Conservation (phyloP, 768 basidiomycete genomes). For the Lentinula detonsa region DNA sequence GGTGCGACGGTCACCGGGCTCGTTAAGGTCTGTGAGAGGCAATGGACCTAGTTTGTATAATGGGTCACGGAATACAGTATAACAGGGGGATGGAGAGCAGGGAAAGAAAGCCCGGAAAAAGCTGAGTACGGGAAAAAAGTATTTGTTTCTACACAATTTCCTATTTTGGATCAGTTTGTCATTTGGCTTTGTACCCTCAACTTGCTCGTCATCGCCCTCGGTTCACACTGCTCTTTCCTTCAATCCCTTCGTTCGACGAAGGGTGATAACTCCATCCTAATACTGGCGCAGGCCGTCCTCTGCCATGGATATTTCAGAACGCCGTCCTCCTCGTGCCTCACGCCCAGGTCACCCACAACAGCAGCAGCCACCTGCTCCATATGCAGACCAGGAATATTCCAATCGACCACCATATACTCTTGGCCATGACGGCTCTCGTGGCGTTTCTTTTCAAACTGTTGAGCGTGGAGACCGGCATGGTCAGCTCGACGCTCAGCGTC, state of each 20-base stretch:
- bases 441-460: conserved; percentile 62
- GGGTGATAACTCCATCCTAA: background rate
- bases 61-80: too few relatives aligned
- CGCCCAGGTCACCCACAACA: conserved; percentile 35
- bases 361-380: conserved; percentile 33
- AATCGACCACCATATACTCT: conserved; percentile 23
- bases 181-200: background rate
- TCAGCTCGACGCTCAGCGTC: conserved; percentile 49
- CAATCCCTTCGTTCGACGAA: background rate
- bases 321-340: conserved; percentile 50
- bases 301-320: conserved; percentile 38
- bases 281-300: conserved; percentile 7
- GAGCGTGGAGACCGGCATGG: conserved; percentile 67
- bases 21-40: too few relatives aligned
- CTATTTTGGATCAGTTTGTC: background rate
- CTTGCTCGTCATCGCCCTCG: background rate
- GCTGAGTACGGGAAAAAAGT: background rate
- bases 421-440: conserved; percentile 28
- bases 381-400: conserved; percentile 23
- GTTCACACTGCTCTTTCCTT: background rate
- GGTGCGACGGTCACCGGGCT: too few relatives aligned
- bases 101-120: background rate
- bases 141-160: background rate
- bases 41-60: too few relatives aligned
- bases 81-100: too few relatives aligned